These are phyloP conservation scores for Sabuloglossum arenarium DNA, from an alignment of 495 filamentous ascomycete species.

Conservation along the genomic window DNA sequence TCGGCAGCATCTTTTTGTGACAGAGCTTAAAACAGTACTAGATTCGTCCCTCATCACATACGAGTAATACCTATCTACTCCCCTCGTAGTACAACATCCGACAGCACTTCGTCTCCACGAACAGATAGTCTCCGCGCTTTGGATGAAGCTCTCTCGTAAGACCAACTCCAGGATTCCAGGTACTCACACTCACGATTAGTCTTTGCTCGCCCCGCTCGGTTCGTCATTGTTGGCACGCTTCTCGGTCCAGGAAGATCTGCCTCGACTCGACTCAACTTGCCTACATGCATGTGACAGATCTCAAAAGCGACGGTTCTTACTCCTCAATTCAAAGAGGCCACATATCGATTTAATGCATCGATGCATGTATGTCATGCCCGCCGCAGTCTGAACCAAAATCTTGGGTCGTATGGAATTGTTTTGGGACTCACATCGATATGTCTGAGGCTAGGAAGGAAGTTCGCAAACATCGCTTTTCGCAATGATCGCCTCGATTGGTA, in stretches of 20 bases:
- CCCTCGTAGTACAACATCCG: no score
- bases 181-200: no score
- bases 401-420: not conserved
- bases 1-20: not conserved
- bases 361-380: not conserved
- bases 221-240: not conserved
- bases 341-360: not conserved
- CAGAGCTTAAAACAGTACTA: not conserved
- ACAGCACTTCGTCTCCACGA: no score
- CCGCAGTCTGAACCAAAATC: not conserved
- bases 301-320: not conserved
- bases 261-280: no score
- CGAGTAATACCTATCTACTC: no score
- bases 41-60: no score
- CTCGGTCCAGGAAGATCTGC: not conserved
- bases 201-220: not conserved
- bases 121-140: not conserved
- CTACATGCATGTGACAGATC: not conserved
- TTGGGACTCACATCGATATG: no score
- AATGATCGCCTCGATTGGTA: not conserved
- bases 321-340: not conserved
- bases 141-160: not conserved
- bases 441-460: not conserved
- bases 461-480: not conserved
- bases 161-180: not conserved